Evolutionary conservation across 192 early-diverging fungal species (phyloP).

Genomic region (Chytriomyces sp.): DNA sequence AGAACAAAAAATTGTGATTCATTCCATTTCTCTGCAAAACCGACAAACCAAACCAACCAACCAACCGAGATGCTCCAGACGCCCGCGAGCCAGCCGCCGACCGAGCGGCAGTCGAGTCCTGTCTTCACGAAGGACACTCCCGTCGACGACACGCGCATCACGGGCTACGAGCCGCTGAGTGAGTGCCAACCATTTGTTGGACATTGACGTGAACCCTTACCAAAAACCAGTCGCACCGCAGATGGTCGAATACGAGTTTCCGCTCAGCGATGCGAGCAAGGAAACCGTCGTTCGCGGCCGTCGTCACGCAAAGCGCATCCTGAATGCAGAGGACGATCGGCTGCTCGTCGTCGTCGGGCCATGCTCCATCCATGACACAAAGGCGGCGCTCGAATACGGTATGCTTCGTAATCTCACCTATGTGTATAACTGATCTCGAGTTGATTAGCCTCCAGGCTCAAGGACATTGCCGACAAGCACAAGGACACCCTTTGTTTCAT

Average conservation of each 20-base stretch:
- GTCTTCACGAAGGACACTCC: conserved; percentile 21
- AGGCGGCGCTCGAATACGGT: conserved; percentile 84
- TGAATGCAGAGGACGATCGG: conserved; percentile 80
- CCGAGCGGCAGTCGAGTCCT: too few relatives aligned
- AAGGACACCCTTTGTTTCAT: conserved; percentile 71
- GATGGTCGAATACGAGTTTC: conserved; percentile 76
- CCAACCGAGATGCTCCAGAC: too few relatives aligned
- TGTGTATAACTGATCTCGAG: conserved; percentile 20
- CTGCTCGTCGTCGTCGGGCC: conserved; percentile 95
- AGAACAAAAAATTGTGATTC: too few relatives aligned
- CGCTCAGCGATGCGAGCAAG: conserved; percentile 42
- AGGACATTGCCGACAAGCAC: conserved; percentile 32
- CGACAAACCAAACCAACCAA: too few relatives aligned
- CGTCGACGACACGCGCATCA: conserved; percentile 81
- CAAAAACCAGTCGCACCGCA: conserved; percentile 62
- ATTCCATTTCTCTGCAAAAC: too few relatives aligned
- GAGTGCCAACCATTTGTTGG: neutral
- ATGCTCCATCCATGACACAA: conserved; percentile 91
- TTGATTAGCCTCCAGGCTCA: conserved; percentile 16
- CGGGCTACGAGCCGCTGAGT: conserved; percentile 78
- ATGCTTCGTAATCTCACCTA: neutral
- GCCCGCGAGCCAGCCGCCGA: too few relatives aligned
- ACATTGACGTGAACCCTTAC: neutral
- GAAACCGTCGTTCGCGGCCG: conserved; percentile 28
- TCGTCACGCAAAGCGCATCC: conserved; percentile 58